phyloP scores from a whole-genome alignment of 176 grass and related monocot species.

The Carex littledalei region DNA sequence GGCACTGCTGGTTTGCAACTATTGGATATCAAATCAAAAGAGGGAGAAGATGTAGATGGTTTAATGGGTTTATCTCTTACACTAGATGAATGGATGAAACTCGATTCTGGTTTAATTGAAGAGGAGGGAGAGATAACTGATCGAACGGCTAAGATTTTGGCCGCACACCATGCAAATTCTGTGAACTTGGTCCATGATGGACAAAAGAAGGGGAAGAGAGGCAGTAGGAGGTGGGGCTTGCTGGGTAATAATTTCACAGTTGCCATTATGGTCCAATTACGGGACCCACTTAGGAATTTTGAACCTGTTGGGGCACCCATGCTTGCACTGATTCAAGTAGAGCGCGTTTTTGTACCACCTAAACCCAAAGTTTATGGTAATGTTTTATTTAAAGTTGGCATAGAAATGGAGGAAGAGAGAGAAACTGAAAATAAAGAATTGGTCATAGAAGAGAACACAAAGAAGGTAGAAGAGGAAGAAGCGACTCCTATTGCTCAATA shows the following conservation, averaged over 20 bases:
- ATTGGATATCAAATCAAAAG: slow-evolving; percentile 65
- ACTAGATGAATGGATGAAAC: slow-evolving; percentile 92
- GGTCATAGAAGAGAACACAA: slow-evolving; percentile 37
- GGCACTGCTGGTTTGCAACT: slow-evolving; percentile 88
- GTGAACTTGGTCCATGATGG: slow-evolving; percentile 61
- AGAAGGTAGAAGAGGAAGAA: slow-evolving; percentile 25
- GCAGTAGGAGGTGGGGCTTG: slow-evolving; percentile 84
- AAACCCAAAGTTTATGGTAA: slow-evolving; percentile 84
- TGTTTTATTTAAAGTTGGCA: slow-evolving; percentile 26
- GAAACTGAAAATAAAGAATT: slow-evolving; percentile 48
- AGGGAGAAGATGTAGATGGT: slow-evolving; percentile 65
- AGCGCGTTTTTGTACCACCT: slow-evolving; percentile 85
- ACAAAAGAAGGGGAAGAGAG: slow-evolving; percentile 53
- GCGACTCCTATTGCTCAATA: slow-evolving; percentile 56
- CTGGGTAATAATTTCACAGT: slow-evolving; percentile 94
- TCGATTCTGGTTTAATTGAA: slow-evolving; percentile 79
- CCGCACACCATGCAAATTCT: slow-evolving; percentile 95
- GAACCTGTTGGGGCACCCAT: slow-evolving; percentile 90
- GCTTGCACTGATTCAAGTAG: slow-evolving; percentile 94
- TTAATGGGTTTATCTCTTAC: slow-evolving; percentile 91
- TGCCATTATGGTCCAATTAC: slow-evolving; percentile 90
- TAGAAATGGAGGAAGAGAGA: slow-evolving; percentile 47
- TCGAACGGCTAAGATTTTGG: slow-evolving; percentile 80
- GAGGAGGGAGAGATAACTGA: slow-evolving; percentile 76
- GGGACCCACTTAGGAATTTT: slow-evolving; percentile 79